These are phyloP conservation scores for Dactylellina drechsleri DNA, from an alignment of 2,329 filamentous ascomycete species.

Conservation along the genomic window DNA sequence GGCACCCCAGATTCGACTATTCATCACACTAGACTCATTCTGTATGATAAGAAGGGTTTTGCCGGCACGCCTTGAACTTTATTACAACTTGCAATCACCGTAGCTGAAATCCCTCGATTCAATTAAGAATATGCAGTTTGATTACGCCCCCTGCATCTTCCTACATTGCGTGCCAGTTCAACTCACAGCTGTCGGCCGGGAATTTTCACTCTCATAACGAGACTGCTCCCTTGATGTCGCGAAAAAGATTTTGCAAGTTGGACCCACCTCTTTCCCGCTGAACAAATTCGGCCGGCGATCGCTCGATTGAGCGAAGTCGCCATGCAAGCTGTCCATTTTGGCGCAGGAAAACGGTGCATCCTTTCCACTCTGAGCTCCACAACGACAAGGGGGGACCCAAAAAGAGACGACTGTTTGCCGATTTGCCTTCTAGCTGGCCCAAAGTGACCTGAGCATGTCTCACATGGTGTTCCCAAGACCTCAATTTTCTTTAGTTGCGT, in stretches of 20 bases:
- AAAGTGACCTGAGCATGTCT: slow-evolving; percentile 43
- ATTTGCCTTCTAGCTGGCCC: slow-evolving; percentile 24
- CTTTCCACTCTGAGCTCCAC: slow-evolving; percentile 18
- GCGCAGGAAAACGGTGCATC: slow-evolving; percentile 26
- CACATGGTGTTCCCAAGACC: slow-evolving; percentile 39
- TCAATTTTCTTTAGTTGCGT: slow-evolving; percentile 16
- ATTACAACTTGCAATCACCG: no score
- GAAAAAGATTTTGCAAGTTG: not conserved
- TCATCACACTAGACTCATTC: no score
- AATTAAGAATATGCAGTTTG: no score
- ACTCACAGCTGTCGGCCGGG: no score
- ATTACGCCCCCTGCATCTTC: no score
- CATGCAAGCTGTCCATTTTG: slow-evolving; percentile 36
- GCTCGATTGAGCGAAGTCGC: slow-evolving; percentile 31
- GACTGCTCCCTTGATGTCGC: not conserved
- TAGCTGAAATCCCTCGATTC: no score
- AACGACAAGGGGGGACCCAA: slow-evolving; percentile 24
- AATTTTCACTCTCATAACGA: not conserved
- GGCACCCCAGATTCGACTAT: no score
- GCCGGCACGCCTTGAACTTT: no score
- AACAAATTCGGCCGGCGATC: slow-evolving; percentile 44
- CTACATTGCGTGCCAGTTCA: no score
- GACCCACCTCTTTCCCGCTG: slow-evolving; percentile 5
- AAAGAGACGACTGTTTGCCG: slow-evolving; percentile 33
- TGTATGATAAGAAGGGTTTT: no score